These are phyloP conservation scores for Mycena indigotica DNA, from an alignment of 768 basidiomycete species.

Conservation along the genomic window DNA sequence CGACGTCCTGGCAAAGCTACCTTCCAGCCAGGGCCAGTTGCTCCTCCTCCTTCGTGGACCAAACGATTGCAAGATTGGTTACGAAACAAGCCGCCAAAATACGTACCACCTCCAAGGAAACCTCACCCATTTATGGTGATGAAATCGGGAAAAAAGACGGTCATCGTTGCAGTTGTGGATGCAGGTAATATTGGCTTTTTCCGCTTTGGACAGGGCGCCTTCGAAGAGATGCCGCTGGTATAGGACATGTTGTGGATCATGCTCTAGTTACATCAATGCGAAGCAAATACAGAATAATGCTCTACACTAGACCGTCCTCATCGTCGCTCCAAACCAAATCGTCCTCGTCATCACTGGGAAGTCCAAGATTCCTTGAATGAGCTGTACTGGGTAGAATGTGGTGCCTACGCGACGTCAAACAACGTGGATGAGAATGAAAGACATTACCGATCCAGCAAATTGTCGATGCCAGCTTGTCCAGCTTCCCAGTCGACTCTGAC, in stretches of 20 bases:
- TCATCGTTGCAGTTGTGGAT: conserved; percentile 88
- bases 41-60: conserved; percentile 28
- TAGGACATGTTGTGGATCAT: conserved; percentile 14
- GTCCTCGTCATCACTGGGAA: conserved; percentile 55
- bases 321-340: conserved; percentile 57
- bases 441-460: conserved; percentile 65
- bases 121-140: conserved; percentile 79
- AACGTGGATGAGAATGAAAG: no score
- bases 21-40: background rate
- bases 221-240: conserved; percentile 81
- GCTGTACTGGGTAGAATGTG: conserved; percentile 39
- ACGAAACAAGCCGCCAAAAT: conserved; percentile 13
- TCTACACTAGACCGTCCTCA: conserved; percentile 37
- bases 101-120: conserved; percentile 34
- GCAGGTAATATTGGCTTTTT: conserved; percentile 87
- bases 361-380: conserved; percentile 45
- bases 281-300: background rate
- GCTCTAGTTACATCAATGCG: background rate
- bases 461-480: conserved; percentile 65
- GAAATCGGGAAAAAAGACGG: conserved; percentile 80
- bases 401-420: conserved; percentile 40
- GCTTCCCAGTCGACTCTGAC: conserved; percentile 89
- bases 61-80: conserved; percentile 32
- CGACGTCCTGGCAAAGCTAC: conserved; percentile 28
- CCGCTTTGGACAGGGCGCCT: conserved; percentile 81